A percentile compares a stretch with the other conserved stretches of the same genome.
These are phyloP conservation scores for Schizochytrium sp. DNA, from an alignment of 108 stramenopile species.

Conservation along the genomic window DNA sequence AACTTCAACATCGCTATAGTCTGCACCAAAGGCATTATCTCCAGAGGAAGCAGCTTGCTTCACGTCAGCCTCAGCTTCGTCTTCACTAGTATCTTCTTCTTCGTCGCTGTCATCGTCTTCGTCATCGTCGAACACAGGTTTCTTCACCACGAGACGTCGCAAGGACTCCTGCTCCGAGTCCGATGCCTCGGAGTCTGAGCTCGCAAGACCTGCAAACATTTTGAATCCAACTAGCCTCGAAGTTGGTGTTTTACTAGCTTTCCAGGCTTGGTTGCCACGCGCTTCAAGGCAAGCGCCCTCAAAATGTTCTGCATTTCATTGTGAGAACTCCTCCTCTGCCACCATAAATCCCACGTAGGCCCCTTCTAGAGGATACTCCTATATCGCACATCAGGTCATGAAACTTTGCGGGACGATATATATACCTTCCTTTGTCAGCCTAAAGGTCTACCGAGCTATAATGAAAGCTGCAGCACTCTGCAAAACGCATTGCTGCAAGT, in stretches of 20 bases:
- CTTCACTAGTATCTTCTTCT: slow-evolving; percentile 64
- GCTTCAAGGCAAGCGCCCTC: not conserved
- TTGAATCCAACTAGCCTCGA: too few relatives aligned
- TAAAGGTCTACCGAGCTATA: too few relatives aligned
- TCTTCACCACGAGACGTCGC: not conserved
- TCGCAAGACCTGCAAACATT: slow-evolving; percentile 11
- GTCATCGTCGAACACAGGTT: not conserved
- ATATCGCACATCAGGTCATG: too few relatives aligned
- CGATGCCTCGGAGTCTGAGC: not conserved
- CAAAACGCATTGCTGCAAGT: too few relatives aligned
- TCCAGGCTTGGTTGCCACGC: not conserved
- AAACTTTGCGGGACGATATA: too few relatives aligned
- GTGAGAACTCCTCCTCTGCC: too few relatives aligned
- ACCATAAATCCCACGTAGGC: too few relatives aligned
- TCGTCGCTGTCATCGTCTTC: slow-evolving; percentile 41
- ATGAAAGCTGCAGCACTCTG: too few relatives aligned
- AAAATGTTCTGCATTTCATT: not conserved
- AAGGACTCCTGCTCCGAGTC: not conserved
- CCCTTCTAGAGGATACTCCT: too few relatives aligned
- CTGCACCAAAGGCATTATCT: slow-evolving; percentile 62
- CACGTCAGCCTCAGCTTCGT: slow-evolving; percentile 39
- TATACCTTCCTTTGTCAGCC: too few relatives aligned
- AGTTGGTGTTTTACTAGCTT: not conserved
- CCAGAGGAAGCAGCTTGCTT: not conserved
- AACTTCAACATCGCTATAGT: not conserved